phyloP scores from a whole-genome alignment of 148 eudicot genomes.

The Salicornia ramosissima region DNA sequence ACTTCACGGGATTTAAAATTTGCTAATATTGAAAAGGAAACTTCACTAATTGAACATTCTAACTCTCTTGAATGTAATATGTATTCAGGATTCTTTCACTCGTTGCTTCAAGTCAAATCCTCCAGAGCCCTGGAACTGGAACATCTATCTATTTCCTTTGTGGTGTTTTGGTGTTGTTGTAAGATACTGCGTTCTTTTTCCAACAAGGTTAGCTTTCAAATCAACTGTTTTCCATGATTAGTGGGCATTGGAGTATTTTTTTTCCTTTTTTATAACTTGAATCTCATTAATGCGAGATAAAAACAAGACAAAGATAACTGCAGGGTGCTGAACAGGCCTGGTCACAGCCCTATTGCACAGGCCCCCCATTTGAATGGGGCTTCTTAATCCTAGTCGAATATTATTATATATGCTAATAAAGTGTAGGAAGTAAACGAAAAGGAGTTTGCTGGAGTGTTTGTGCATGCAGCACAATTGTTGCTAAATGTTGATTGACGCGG shows the following conservation, averaged over 20 bases:
- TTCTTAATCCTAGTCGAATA: too few species aligned
- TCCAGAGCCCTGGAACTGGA: slow-evolving; percentile 99
- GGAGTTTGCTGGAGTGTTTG: too few species aligned
- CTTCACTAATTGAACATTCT: too few species aligned
- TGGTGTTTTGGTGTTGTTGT: slow-evolving; percentile 88
- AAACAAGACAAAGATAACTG: neutral
- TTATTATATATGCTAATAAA: too few species aligned
- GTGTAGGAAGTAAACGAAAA: too few species aligned
- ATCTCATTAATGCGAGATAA: neutral
- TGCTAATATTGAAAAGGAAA: too few species aligned
- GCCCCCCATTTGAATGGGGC: too few species aligned
- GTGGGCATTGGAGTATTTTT: neutral
- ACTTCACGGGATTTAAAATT: neutral
- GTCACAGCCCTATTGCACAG: too few species aligned
- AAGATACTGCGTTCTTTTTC: slow-evolving; percentile 82
- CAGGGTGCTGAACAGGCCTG: too few species aligned
- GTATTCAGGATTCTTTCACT: slow-evolving; percentile 88
- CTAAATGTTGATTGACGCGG: too few species aligned
- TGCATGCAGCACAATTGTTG: too few species aligned
- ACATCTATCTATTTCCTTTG: slow-evolving; percentile 82
- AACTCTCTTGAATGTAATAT: slow-evolving; percentile 9
- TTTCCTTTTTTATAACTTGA: neutral
- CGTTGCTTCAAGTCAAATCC: slow-evolving; percentile 98
- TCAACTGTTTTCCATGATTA: neutral
- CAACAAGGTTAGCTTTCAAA: slow-evolving; percentile 54